phyloP scores from a whole-genome alignment of 108 stramenopile species.

The Licmophora abbreviata region DNA sequence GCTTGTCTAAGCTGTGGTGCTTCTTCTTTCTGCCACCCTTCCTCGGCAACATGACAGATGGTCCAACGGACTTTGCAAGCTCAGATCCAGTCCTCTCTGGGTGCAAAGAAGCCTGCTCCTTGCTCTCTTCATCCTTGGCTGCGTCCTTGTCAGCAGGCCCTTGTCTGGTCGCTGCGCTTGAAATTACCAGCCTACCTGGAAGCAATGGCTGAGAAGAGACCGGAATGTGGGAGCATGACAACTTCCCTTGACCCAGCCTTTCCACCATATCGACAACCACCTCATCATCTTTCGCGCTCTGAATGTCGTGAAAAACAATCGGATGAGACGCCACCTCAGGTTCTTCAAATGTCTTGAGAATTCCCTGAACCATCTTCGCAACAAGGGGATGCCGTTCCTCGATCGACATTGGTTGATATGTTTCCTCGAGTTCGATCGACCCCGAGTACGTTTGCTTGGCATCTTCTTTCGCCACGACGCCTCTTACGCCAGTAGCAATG shows the following conservation, averaged over 20 bases:
- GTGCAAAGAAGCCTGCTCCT: neutral
- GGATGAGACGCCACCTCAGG: constrained; percentile 26
- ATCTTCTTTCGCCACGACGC: constrained; percentile 43
- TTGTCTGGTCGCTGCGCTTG: neutral
- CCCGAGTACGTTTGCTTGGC: constrained; percentile 54
- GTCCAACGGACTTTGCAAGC: neutral
- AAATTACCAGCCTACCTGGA: neutral
- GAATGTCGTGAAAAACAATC: constrained; percentile 48
- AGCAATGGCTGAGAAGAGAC: neutral
- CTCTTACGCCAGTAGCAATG: constrained; percentile 38
- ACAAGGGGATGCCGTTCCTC: constrained; percentile 58
- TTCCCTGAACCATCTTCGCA: constrained; percentile 41
- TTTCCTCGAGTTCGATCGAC: constrained; percentile 39
- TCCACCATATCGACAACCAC: constrained; percentile 46
- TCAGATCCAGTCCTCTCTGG: neutral
- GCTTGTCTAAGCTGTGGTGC: neutral
- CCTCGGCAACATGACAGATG: no score
- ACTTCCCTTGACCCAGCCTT: constrained; percentile 13
- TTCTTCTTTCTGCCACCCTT: constrained; percentile 9
- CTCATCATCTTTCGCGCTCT: constrained; percentile 45
- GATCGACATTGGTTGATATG: constrained; percentile 22
- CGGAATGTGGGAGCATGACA: constrained; percentile 30
- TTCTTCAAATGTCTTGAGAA: constrained; percentile 41
- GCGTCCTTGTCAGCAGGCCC: neutral
- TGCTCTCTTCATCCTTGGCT: neutral